These are phyloP conservation scores for Berkeleyomyces rouxiae DNA, from an alignment of 2,329 filamentous ascomycete genomes.

Conservation along the genomic window DNA sequence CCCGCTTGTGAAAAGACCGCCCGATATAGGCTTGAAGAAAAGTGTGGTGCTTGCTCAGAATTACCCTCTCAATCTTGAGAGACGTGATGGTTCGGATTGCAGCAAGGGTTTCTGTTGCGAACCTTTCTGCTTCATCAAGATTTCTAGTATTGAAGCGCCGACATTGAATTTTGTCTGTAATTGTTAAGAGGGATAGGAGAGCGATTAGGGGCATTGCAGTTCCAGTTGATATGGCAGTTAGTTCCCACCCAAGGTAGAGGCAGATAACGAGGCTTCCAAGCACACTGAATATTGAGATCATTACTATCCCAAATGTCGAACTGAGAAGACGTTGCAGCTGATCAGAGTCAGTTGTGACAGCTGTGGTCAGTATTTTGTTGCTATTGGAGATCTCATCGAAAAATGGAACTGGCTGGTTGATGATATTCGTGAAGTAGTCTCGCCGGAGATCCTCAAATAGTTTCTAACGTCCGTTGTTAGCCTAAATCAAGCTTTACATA, in stretches of 20 bases:
- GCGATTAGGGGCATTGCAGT: slow-evolving; percentile 22
- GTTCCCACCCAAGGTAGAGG: slow-evolving; percentile 23
- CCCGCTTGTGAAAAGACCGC: slow-evolving; percentile 2
- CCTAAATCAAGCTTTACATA: neutral
- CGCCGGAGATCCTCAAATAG: slow-evolving; percentile 17
- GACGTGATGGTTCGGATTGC: slow-evolving; percentile 15
- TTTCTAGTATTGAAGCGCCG: slow-evolving; percentile 7
- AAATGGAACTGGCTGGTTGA: slow-evolving; percentile 19
- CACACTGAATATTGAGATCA: slow-evolving; percentile 20
- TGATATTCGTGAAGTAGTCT: slow-evolving; percentile 19
- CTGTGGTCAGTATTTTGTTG: slow-evolving; percentile 18
- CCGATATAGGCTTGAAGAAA: slow-evolving; percentile 10
- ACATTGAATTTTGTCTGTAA: slow-evolving; percentile 17
- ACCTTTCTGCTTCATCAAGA: slow-evolving; percentile 8
- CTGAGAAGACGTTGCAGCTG: slow-evolving; percentile 21
- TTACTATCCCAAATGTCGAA: slow-evolving; percentile 19
- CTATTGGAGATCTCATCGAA: slow-evolving; percentile 21
- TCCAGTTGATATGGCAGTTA: slow-evolving; percentile 23
- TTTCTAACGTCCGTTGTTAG: slow-evolving; percentile 7
- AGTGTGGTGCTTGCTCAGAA: slow-evolving; percentile 14
- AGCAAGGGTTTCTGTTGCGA: slow-evolving; percentile 9
- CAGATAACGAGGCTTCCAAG: slow-evolving; percentile 20
- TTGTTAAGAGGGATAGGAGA: slow-evolving; percentile 32
- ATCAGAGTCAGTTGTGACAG: slow-evolving; percentile 20
- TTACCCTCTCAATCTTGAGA: slow-evolving; percentile 19